These are phyloP conservation scores for Apiotrichum laibachii DNA, from an alignment of 1,284 basidiomycete genomes.

Conservation along the genomic window DNA sequence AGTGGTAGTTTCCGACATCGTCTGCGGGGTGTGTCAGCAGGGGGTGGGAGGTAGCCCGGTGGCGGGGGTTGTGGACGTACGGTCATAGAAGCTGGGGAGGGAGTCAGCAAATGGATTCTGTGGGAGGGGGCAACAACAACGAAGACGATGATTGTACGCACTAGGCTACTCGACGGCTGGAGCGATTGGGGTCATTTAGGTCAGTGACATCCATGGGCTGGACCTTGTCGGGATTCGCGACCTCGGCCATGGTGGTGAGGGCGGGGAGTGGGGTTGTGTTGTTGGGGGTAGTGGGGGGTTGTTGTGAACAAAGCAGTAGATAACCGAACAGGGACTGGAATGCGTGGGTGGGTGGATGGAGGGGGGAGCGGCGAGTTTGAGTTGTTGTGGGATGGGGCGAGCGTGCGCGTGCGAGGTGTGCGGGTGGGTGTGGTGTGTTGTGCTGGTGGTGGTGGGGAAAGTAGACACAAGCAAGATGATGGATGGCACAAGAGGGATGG, in stretches of 20 bases:
- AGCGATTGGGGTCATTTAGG: conserved; percentile 22
- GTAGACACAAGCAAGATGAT: too few species aligned
- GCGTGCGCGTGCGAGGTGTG: too few species aligned
- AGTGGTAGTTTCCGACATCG: conserved; percentile 59
- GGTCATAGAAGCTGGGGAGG: conserved; percentile 36
- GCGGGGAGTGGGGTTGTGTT: not conserved
- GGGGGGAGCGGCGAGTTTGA: not conserved
- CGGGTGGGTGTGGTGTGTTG: too few species aligned
- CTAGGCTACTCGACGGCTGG: conserved; percentile 26
- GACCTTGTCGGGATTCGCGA: conserved; percentile 17
- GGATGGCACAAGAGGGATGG: too few species aligned
- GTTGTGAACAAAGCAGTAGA: not conserved
- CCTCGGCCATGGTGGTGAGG: conserved; percentile 7
- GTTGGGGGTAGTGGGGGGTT: not conserved
- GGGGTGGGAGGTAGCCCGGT: not conserved
- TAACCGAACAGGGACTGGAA: not conserved
- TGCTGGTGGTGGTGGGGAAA: too few species aligned
- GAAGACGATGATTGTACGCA: conserved; percentile 6
- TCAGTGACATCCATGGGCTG: conserved; percentile 22
- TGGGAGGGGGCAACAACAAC: not conserved
- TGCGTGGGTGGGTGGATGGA: too few species aligned
- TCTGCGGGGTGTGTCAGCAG: conserved; percentile 11
- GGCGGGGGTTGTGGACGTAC: conserved; percentile 19
- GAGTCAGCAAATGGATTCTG: not conserved
- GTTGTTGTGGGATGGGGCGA: too few species aligned